These are phyloP conservation scores for Fusarium vanettenii DNA, from an alignment of 2,329 filamentous ascomycete species.

Conservation along the genomic window DNA sequence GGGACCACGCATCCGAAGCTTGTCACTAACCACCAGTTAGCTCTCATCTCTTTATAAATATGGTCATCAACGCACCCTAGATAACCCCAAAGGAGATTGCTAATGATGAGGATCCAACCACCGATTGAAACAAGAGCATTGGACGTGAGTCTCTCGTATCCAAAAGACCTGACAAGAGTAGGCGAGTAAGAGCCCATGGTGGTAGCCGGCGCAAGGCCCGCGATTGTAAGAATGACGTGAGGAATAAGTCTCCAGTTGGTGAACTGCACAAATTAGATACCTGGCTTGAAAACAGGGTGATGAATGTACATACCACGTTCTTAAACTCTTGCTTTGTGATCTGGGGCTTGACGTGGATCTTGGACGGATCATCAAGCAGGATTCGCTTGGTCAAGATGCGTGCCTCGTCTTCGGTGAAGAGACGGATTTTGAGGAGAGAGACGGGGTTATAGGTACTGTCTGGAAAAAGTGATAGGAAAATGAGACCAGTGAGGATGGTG, in stretches of 20 bases:
- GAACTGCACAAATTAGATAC: slow-evolving; percentile 38
- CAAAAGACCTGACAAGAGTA: slow-evolving; percentile 47
- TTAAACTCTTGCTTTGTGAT: slow-evolving; percentile 49
- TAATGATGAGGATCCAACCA: slow-evolving; percentile 48
- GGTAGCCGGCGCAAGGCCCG: slow-evolving; percentile 27
- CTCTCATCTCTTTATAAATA: not conserved
- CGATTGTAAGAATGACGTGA: slow-evolving; percentile 43
- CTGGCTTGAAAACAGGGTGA: not conserved
- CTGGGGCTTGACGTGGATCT: slow-evolving; percentile 44
- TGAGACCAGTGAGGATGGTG: slow-evolving; percentile 43
- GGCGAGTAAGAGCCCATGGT: slow-evolving; percentile 37
- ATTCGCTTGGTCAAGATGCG: slow-evolving; percentile 50
- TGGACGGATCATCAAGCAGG: slow-evolving; percentile 44
- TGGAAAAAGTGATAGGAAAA: slow-evolving; percentile 34
- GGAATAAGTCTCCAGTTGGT: slow-evolving; percentile 53
- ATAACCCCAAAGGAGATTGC: slow-evolving; percentile 48
- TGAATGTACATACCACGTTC: slow-evolving; percentile 43
- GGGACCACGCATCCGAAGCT: slow-evolving; percentile 33
- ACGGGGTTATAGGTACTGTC: slow-evolving; percentile 43
- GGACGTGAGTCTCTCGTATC: slow-evolving; percentile 47
- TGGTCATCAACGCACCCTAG: not conserved
- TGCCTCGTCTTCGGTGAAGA: slow-evolving; percentile 50
- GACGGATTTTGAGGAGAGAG: slow-evolving; percentile 44
- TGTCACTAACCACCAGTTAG: slow-evolving; percentile 25
- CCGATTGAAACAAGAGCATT: slow-evolving; percentile 50